A percentile compares a stretch with the other conserved stretches of the same genome.
phyloP scores from a whole-genome alignment of 1,139 yeast genomes.

The Dujonia santamariae region DNA sequence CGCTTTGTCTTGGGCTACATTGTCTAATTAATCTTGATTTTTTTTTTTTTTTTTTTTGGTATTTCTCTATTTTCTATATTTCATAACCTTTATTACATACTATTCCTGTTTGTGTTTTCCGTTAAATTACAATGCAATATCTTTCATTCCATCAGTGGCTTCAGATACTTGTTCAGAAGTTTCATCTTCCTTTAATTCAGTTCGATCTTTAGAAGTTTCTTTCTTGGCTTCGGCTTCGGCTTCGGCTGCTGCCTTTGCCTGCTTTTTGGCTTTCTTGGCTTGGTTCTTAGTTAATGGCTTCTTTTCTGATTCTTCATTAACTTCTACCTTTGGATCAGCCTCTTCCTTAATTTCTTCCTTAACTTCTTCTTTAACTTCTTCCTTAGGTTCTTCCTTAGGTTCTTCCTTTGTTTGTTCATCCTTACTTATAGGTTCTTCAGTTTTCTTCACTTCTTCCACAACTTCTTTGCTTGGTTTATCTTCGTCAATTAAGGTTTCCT shows the following conservation, averaged over 20 bases:
- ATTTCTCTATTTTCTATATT: too few relatives aligned
- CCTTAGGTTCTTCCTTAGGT: slow-evolving; percentile 14
- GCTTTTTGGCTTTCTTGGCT: slow-evolving; percentile 9
- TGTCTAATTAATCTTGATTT: too few relatives aligned
- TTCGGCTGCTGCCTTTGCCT: slow-evolving; percentile 8
- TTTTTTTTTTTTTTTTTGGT: too few relatives aligned
- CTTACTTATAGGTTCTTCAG: slow-evolving; percentile 7
- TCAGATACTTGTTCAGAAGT: too few relatives aligned
- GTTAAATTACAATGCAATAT: too few relatives aligned
- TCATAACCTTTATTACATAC: too few relatives aligned
- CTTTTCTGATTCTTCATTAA: slow-evolving; percentile 7
- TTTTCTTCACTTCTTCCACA: slow-evolving; percentile 4
- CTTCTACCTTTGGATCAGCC: slow-evolving; percentile 3
- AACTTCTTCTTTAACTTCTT: slow-evolving; percentile 4
- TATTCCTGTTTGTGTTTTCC: too few relatives aligned
- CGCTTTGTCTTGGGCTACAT: too few relatives aligned
- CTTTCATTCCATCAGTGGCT: too few relatives aligned
- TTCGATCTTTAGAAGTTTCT: too few relatives aligned
- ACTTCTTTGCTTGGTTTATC: slow-evolving; percentile 8
- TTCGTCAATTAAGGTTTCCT: slow-evolving; percentile 44
- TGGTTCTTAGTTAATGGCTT: slow-evolving; percentile 9
- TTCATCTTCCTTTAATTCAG: too few relatives aligned
- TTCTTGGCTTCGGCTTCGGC: slow-evolving; percentile 7
- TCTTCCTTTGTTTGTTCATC: slow-evolving; percentile 12
- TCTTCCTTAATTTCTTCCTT: slow-evolving; percentile 3